Conservation (phyloP, 148 eudicot species). For the Drosera capensis region DNA sequence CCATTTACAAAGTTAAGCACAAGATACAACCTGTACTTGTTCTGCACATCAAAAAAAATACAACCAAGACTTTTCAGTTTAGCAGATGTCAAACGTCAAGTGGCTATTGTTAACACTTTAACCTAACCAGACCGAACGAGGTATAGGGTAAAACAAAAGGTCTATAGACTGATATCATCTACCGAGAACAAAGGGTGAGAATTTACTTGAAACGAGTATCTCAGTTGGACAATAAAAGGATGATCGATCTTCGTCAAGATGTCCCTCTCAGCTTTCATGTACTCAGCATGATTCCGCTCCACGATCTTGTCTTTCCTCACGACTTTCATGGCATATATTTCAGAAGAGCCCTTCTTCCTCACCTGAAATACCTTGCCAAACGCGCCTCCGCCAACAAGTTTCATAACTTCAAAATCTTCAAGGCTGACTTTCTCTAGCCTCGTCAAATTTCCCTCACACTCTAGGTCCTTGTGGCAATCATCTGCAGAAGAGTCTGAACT, state of each 20-base stretch:
- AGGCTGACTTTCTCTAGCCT: constrained; percentile 37
- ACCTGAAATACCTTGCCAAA: constrained; percentile 91
- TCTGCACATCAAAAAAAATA: constrained; percentile 31
- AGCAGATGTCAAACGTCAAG: neutral
- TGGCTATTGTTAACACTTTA: too few species aligned
- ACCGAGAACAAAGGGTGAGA: neutral
- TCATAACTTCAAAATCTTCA: constrained; percentile 74
- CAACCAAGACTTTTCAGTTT: neutral
- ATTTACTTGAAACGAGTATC: constrained; percentile 86
- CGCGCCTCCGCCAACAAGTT: constrained; percentile 78
- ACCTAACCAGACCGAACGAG: too few species aligned
- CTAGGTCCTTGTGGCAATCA: constrained; percentile 13
- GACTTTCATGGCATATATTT: constrained; percentile 94
- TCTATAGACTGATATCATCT: too few species aligned
- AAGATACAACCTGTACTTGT: constrained; percentile 79
- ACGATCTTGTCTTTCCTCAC: constrained; percentile 86
- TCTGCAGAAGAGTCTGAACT: constrained; percentile 17
- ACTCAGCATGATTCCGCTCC: constrained; percentile 87
- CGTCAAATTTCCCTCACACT: constrained; percentile 17
- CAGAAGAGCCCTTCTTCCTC: constrained; percentile 51
- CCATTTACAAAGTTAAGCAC: constrained; percentile 85
- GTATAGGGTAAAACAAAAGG: too few species aligned
- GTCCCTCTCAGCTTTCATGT: constrained; percentile 90
- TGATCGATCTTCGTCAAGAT: constrained; percentile 75
- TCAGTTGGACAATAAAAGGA: constrained; percentile 76